Percentiles rank a stretch among this genome's conserved stretches.
These are phyloP conservation scores for Ophiocordyceps polyrhachis-furcata DNA, from an alignment of 2,329 filamentous ascomycete genomes.

Conservation along the genomic window DNA sequence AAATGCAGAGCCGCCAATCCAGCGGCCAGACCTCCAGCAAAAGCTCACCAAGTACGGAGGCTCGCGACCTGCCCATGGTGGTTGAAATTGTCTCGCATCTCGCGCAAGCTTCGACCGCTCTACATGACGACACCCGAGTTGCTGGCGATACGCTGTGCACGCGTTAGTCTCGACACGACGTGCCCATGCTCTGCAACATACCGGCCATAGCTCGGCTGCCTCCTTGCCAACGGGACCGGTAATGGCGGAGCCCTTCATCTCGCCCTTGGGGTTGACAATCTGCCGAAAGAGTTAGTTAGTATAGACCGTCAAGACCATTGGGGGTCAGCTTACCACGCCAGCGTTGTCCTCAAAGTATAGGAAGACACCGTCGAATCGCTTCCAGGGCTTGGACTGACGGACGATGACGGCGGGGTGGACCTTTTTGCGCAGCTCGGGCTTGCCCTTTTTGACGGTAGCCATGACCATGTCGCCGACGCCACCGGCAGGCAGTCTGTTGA, in stretches of 20 bases:
- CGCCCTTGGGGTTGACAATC: slow-evolving; percentile 99
- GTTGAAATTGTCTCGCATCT: neutral
- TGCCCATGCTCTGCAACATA: too few species aligned
- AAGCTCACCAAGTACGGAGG: neutral
- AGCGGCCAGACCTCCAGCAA: slow-evolving; percentile 16
- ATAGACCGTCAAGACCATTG: too few species aligned
- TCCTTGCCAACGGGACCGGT: slow-evolving; percentile 99
- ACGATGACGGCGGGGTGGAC: slow-evolving; percentile 99
- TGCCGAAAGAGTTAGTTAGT: slow-evolving; percentile 22
- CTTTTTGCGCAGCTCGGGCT: slow-evolving; percentile 99
- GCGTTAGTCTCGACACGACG: too few species aligned
- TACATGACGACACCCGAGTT: slow-evolving; percentile 99
- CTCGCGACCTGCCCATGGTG: neutral
- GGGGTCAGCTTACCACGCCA: too few species aligned
- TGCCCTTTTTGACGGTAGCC: slow-evolving; percentile 99
- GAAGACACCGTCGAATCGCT: slow-evolving; percentile 94
- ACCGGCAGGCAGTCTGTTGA: slow-evolving; percentile 92
- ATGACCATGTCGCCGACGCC: slow-evolving; percentile 99
- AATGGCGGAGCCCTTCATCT: slow-evolving; percentile 99
- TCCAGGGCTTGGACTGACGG: slow-evolving; percentile 98
- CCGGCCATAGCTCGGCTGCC: slow-evolving; percentile 97
- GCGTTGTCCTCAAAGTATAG: slow-evolving; percentile 99
- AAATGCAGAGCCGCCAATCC: slow-evolving; percentile 32
- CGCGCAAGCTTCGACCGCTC: slow-evolving; percentile 22
- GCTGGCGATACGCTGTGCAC: slow-evolving; percentile 77